These are phyloP conservation scores for Miscanthus sacchariflorus DNA, from an alignment of 202 grass and related monocot species.

Conservation along the genomic window DNA sequence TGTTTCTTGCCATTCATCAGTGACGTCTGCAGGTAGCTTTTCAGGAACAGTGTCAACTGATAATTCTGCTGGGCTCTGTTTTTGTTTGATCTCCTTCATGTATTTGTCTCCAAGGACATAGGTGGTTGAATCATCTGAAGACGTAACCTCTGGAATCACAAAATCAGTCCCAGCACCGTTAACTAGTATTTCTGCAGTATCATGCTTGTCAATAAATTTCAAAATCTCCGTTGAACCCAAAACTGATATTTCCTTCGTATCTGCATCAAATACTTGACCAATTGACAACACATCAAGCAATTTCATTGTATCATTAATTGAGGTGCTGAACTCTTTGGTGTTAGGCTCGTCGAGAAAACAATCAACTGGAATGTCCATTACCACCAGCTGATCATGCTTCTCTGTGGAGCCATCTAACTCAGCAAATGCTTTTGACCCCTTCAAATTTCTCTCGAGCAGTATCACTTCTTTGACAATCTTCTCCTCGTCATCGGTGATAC, in stretches of 20 bases:
- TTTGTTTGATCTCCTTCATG: background rate
- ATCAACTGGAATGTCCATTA: background rate
- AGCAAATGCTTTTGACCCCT: background rate
- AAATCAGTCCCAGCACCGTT: background rate
- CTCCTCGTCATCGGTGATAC: background rate
- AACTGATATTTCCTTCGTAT: slow-evolving; percentile 4
- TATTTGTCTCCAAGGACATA: background rate
- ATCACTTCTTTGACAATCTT: background rate
- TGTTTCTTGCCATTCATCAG: background rate
- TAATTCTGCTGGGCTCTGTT: background rate
- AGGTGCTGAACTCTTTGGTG: background rate
- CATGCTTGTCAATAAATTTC: slow-evolving; percentile 43
- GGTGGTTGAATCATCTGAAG: background rate
- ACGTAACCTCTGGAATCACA: background rate
- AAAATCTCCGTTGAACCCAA: background rate
- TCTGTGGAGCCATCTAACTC: background rate
- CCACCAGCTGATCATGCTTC: background rate
- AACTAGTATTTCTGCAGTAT: background rate
- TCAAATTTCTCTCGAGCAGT: background rate
- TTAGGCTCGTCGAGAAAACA: background rate
- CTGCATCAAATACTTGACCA: background rate
- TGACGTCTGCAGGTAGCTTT: background rate
- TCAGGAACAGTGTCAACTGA: background rate
- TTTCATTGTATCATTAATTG: background rate
- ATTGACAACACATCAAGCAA: background rate